These are phyloP conservation scores for Clarireedia homoeocarpa DNA, from an alignment of 2,329 filamentous ascomycete genomes.

Conservation along the genomic window DNA sequence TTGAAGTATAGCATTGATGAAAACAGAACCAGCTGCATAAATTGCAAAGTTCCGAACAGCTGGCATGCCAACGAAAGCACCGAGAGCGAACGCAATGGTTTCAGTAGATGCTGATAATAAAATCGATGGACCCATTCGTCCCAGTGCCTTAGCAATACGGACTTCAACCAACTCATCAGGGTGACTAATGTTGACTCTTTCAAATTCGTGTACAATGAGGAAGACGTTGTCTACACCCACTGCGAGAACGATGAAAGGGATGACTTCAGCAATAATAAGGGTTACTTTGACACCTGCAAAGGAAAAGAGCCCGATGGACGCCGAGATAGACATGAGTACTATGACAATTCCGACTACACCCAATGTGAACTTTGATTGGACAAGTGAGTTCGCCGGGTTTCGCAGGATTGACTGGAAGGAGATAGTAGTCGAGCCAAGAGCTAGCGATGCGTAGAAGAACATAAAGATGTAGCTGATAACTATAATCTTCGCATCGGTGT, in stretches of 20 bases:
- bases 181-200: slow-evolving; percentile 86
- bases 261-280: slow-evolving; percentile 95
- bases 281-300: slow-evolving; percentile 89
- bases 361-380: slow-evolving; percentile 94
- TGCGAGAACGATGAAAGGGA: slow-evolving; percentile 91
- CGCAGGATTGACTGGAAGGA: slow-evolving; percentile 68
- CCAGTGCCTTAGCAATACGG: slow-evolving; percentile 79
- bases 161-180: slow-evolving; percentile 83
- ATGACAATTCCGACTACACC: slow-evolving; percentile 93
- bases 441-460: slow-evolving; percentile 94
- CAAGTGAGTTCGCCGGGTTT: slow-evolving; percentile 76
- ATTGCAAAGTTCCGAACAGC: slow-evolving; percentile 95
- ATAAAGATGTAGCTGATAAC: slow-evolving; percentile 96
- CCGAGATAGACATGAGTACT: slow-evolving; percentile 93
- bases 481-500: slow-evolving; percentile 95
- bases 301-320: slow-evolving; percentile 91
- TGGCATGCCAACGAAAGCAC: slow-evolving; percentile 93
- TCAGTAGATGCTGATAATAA: slow-evolving; percentile 92
- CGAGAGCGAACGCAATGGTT: slow-evolving; percentile 86
- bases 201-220: slow-evolving; percentile 95
- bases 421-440: slow-evolving; percentile 80
- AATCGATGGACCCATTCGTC: slow-evolving; percentile 94
- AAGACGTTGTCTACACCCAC: slow-evolving; percentile 99
- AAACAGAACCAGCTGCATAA: slow-evolving; percentile 90
- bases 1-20: slow-evolving; percentile 95